Evolutionary conservation across 106 monocot species (phyloP), one percentile per base, ranked within the genome.

Genomic region (Narthecium ossifragum): DNA sequence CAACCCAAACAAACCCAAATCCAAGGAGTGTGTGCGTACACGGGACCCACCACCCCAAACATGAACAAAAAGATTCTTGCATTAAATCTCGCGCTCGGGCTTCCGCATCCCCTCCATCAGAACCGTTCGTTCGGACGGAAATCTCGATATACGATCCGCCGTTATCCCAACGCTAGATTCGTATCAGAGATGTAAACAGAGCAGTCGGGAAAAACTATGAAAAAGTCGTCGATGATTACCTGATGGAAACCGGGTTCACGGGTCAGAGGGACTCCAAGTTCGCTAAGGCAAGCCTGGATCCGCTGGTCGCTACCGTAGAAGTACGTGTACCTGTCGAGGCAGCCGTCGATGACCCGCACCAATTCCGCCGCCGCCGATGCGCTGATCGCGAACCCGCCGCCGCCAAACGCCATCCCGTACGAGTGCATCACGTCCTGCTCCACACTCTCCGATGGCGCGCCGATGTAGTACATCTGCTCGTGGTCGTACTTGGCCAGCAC

Each of bases 341-440:
- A 92, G 13, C 83, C 65, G 39, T 81, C 83, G 41, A 88, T 54
- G 28, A 47, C 52, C 17, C 51, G 8, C 5, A 76, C 40, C 6
- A 93, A 72, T 71, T 40, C 78, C 20, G 67, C 68, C 25, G 75
- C 88, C 3, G 85, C 84, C 1, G 88, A 73, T 6, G 55, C 23
- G 73, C 88, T 93, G 23, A 93, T 46, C 4, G 92, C 92, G 60
- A 93, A 85, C 33, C 92, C 92, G 2, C 85, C 88, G 25, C 93
- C 88, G 4, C 93, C 93, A 59, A 82, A 93, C 12, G 93, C 93
- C 93, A 82, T 85, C 45, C 52, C 64, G 66, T 85, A 93, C 49
- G 88, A 85, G 62, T 88, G 88, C 62, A 74, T 55, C 41, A 61
- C 70, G 55, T 79, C 63, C 62, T 93, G 93, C 74, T 82, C 88